Percentiles rank a stretch among this genome's conserved stretches.
Conservation (phyloP, 2,329 filamentous ascomycete genomes). For the Juglanconis juglandina region DNA sequence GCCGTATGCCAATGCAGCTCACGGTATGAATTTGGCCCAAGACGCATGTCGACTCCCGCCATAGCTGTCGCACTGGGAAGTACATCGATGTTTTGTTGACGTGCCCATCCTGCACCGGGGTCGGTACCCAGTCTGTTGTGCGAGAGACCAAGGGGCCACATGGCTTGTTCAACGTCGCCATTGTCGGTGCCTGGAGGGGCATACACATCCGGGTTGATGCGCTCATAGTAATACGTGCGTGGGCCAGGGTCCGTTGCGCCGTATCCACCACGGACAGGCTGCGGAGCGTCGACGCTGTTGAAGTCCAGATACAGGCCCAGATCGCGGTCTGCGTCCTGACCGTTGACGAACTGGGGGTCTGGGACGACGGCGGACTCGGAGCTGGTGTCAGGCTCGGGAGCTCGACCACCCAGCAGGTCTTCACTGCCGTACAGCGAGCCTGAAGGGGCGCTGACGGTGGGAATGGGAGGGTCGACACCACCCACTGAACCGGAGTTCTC, state of each 20-base stretch:
- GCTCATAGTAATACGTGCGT: constrained; percentile 43
- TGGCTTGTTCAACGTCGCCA: constrained; percentile 42
- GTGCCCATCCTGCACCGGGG: constrained; percentile 47
- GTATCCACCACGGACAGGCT: constrained; percentile 50
- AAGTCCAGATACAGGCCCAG: constrained; percentile 55
- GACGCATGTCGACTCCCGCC: constrained; percentile 58
- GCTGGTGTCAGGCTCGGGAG: constrained; percentile 33
- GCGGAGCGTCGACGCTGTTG: constrained; percentile 45
- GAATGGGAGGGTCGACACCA: constrained; percentile 36
- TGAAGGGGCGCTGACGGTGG: constrained; percentile 33
- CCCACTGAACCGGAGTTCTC: constrained; percentile 41
- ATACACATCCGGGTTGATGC: constrained; percentile 50
- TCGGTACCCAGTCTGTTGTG: constrained; percentile 45
- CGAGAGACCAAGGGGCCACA: constrained; percentile 54
- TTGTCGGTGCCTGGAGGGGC: constrained; percentile 53
- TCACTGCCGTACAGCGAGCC: constrained; percentile 40
- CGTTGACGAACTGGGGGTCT: constrained; percentile 40
- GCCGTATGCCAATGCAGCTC: constrained; percentile 63
- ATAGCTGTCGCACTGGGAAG: constrained; percentile 49
- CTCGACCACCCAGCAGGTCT: constrained; percentile 38
- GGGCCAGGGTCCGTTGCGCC: constrained; percentile 53
- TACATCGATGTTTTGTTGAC: constrained; percentile 49
- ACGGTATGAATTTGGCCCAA: constrained; percentile 55
- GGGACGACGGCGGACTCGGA: constrained; percentile 36
- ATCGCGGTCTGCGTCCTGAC: constrained; percentile 47